These are phyloP conservation scores for Pichia pseudocactophila DNA, from an alignment of 805 yeast species.

Conservation along the genomic window DNA sequence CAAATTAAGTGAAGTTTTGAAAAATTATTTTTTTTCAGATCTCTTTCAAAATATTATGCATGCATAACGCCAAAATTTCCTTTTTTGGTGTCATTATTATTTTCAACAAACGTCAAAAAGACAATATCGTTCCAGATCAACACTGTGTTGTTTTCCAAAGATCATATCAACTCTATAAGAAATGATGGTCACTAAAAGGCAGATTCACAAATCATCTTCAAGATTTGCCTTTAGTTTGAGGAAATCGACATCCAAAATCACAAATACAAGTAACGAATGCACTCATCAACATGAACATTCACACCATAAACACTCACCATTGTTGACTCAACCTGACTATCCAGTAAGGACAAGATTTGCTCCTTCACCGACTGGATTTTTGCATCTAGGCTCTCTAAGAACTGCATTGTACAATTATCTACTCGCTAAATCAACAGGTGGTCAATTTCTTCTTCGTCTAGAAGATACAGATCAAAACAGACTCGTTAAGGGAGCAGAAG, in stretches of 20 bases:
- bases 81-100: neutral
- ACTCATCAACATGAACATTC: slow-evolving; percentile 2
- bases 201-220: neutral
- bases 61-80: neutral
- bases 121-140: too few species aligned
- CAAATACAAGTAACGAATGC: neutral
- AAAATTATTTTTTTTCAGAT: too few species aligned
- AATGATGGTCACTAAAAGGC: neutral
- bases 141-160: too few species aligned
- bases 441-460: slow-evolving; percentile 69
- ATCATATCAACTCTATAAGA: too few species aligned
- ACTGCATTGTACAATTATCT: slow-evolving; percentile 89
- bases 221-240: slow-evolving; percentile 1
- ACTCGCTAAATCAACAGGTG: slow-evolving; percentile 69
- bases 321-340: slow-evolving; percentile 25
- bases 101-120: too few species aligned
- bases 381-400: slow-evolving; percentile 89
- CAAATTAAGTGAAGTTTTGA: too few species aligned
- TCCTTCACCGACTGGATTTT: slow-evolving; percentile 93
- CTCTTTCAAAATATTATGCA: too few species aligned
- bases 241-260: neutral
- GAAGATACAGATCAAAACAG: slow-evolving; percentile 92
- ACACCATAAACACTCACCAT: slow-evolving; percentile 8
- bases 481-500: slow-evolving; percentile 73
- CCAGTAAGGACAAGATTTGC: slow-evolving; percentile 91